Conservation (phyloP, 1,139 yeast species). For the Blastobotrys serpentis region DNA sequence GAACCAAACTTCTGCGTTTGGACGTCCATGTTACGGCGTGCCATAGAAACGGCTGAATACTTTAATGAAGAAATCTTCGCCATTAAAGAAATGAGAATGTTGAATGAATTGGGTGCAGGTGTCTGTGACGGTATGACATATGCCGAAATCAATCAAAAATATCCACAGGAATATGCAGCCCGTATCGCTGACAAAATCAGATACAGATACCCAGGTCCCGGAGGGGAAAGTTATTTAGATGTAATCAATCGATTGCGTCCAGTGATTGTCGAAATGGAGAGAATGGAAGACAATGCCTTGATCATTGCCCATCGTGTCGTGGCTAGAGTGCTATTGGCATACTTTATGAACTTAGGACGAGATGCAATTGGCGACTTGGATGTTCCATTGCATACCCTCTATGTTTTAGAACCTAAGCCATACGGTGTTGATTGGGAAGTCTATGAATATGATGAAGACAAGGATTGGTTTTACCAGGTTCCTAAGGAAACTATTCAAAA, state of each 20-base stretch:
- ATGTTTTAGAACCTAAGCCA: conserved; percentile 87
- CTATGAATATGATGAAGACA: conserved; percentile 77
- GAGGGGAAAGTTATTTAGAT: conserved; percentile 95
- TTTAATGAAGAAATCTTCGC: conserved; percentile 71
- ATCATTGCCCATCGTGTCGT: conserved; percentile 90
- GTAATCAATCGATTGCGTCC: conserved; percentile 89
- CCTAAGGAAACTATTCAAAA: conserved; percentile 35
- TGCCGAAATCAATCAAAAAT: conserved; percentile 65
- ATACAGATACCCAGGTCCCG: conserved; percentile 92
- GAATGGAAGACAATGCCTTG: conserved; percentile 83
- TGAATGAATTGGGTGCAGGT: conserved; percentile 92
- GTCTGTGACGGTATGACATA: conserved; percentile 90
- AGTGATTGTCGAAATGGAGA: conserved; percentile 85
- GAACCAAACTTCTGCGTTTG: conserved; percentile 82
- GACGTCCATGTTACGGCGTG: conserved; percentile 82
- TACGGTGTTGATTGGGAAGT: conserved; percentile 92
- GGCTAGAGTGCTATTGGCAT: conserved; percentile 80
- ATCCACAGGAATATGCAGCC: conserved; percentile 76
- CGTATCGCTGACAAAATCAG: conserved; percentile 73
- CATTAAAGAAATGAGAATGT: conserved; percentile 85
- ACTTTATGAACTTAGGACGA: conserved; percentile 80
- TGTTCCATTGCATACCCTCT: conserved; percentile 88
- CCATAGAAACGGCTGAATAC: conserved; percentile 72
- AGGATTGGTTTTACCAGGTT: conserved; percentile 79
- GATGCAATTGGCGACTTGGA: conserved; percentile 86